phyloP scores from a whole-genome alignment of 2,329 filamentous ascomycete species.

The Verticillium tricorpus region DNA sequence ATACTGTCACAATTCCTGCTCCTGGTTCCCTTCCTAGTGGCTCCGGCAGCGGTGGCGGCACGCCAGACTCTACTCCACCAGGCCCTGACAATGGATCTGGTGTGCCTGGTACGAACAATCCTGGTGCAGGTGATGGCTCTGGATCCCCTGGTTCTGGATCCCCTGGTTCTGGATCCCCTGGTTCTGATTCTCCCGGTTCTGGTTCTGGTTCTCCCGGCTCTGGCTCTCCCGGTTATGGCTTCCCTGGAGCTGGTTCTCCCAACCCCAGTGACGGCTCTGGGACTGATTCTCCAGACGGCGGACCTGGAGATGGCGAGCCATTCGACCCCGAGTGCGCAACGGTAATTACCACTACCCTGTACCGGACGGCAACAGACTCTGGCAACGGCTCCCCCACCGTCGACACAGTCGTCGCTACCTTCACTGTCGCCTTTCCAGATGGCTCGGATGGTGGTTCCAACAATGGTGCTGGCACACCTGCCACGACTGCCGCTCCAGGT shows the following conservation, averaged over 20 bases:
- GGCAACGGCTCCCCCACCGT: background rate
- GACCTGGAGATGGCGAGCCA: background rate
- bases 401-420: conserved; percentile 7
- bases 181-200: background rate
- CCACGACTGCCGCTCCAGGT: background rate
- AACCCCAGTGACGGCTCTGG: background rate
- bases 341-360: conserved; percentile 8
- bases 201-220: background rate
- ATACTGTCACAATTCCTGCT: conserved; percentile 14
- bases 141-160: background rate
- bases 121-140: background rate
- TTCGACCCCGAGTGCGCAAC: conserved; percentile 2
- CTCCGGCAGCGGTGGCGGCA: background rate
- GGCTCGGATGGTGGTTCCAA: background rate
- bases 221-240: no score
- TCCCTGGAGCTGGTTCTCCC: background rate
- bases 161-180: background rate
- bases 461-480: background rate
- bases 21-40: conserved; percentile 4
- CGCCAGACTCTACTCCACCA: background rate
- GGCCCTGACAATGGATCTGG: background rate
- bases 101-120: background rate
- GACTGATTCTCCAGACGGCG: background rate
- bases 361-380: background rate
- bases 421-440: conserved; percentile 7